phyloP scores from a whole-genome alignment of 176 grass and related monocot genomes.

The Paspalum notatum region DNA sequence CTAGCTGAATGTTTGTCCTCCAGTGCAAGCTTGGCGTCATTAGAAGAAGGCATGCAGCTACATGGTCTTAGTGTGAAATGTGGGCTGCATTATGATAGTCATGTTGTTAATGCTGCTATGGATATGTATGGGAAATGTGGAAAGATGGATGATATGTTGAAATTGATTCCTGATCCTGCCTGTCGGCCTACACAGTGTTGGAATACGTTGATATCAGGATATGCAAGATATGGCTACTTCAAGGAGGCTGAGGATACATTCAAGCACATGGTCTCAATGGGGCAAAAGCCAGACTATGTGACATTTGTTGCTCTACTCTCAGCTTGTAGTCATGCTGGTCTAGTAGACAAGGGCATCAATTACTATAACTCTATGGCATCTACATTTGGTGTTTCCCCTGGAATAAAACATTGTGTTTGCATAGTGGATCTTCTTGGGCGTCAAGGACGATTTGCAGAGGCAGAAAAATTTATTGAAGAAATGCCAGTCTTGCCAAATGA shows the following conservation, averaged over 20 bases:
- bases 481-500: slow-evolving; percentile 74
- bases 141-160: slow-evolving; percentile 73
- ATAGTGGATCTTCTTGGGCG: slow-evolving; percentile 80
- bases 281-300: slow-evolving; percentile 64
- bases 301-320: slow-evolving; percentile 79
- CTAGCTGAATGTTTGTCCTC: slow-evolving; percentile 69
- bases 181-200: slow-evolving; percentile 64
- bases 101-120: slow-evolving; percentile 76
- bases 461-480: slow-evolving; percentile 70
- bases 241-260: slow-evolving; percentile 74
- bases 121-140: slow-evolving; percentile 93
- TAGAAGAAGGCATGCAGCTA: slow-evolving; percentile 94
- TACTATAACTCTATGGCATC: slow-evolving; percentile 72
- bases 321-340: slow-evolving; percentile 77
- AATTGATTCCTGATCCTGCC: slow-evolving; percentile 57
- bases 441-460: slow-evolving; percentile 61
- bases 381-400: slow-evolving; percentile 57
- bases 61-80: slow-evolving; percentile 71
- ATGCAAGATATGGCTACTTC: slow-evolving; percentile 73
- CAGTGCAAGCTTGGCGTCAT: slow-evolving; percentile 69
- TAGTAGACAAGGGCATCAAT: slow-evolving; percentile 67
- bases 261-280: slow-evolving; percentile 60
- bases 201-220: slow-evolving; percentile 84
- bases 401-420: slow-evolving; percentile 87
- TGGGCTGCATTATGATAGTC: slow-evolving; percentile 59